phyloP scores from a whole-genome alignment of 2,329 filamentous ascomycete species.

The Phyllosticta citribraziliensis region DNA sequence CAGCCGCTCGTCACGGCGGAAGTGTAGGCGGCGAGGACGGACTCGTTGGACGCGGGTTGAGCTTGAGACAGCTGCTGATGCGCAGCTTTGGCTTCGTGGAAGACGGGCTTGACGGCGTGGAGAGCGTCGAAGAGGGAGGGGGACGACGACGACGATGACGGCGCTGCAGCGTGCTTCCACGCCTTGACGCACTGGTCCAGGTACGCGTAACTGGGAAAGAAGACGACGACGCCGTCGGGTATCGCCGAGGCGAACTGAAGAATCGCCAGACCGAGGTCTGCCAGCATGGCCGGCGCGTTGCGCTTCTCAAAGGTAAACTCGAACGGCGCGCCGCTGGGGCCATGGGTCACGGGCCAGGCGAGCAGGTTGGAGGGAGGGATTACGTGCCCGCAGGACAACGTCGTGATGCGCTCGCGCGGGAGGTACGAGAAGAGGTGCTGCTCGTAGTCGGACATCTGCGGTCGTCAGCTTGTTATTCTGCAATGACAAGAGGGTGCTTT shows the following conservation, averaged over 20 bases:
- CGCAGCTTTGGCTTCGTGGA: constrained; percentile 22
- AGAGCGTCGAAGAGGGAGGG: constrained; percentile 49
- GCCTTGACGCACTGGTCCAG: constrained; percentile 55
- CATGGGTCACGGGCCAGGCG: constrained; percentile 57
- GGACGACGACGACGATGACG: background rate
- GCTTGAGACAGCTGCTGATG: background rate
- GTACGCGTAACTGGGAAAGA: constrained; percentile 93
- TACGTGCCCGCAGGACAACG: constrained; percentile 88
- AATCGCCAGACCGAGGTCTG: constrained; percentile 64
- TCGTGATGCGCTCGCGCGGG: constrained; percentile 53
- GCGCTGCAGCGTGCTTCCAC: constrained; percentile 27
- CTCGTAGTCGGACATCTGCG: constrained; percentile 72
- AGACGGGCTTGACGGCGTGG: constrained; percentile 45
- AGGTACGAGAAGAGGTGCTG: constrained; percentile 77
- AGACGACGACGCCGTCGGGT: constrained; percentile 83
- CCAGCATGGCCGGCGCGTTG: constrained; percentile 56
- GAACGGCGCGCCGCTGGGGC: constrained; percentile 46
- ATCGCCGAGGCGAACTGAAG: constrained; percentile 62
- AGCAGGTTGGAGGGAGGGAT: constrained; percentile 75
- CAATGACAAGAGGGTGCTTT: no score
- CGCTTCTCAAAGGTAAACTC: constrained; percentile 84
- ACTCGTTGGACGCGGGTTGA: constrained; percentile 41
- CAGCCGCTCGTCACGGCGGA: constrained; percentile 46
- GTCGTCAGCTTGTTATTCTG: constrained; percentile 1
- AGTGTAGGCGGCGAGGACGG: constrained; percentile 64